phyloP scores from a whole-genome alignment of 2,329 filamentous ascomycete species.

The Colletotrichum falcatum region DNA sequence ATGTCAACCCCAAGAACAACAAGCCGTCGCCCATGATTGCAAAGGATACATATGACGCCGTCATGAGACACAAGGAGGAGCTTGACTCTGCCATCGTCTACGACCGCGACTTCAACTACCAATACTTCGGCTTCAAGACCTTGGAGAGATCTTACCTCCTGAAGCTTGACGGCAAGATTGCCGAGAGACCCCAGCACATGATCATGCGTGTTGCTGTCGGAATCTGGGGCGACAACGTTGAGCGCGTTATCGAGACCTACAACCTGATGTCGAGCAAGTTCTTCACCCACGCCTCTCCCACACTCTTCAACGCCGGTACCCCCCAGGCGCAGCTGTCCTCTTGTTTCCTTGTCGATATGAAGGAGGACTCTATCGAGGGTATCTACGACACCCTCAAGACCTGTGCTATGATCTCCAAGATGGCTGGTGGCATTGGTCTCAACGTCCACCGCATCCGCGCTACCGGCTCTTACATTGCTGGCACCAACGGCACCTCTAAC shows the following conservation, averaged over 20 bases:
- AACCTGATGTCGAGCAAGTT: constrained; percentile 99
- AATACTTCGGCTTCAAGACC: constrained; percentile 99
- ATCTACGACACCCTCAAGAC: constrained; percentile 99
- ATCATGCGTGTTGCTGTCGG: constrained; percentile 99
- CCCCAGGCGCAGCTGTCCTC: constrained; percentile 95
- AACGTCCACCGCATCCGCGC: constrained; percentile 97
- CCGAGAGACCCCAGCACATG: constrained; percentile 98
- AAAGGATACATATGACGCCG: constrained; percentile 86
- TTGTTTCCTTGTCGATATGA: constrained; percentile 99
- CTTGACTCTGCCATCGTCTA: constrained; percentile 99
- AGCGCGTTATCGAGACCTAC: constrained; percentile 96
- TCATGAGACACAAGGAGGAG: constrained; percentile 97
- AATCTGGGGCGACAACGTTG: constrained; percentile 94
- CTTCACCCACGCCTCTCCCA: constrained; percentile 98
- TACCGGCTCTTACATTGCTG: constrained; percentile 97
- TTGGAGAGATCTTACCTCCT: constrained; percentile 97
- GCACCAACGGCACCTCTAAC: constrained; percentile 98
- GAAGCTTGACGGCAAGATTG: constrained; percentile 94
- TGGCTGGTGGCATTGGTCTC: constrained; percentile 95
- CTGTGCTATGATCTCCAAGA: constrained; percentile 99
- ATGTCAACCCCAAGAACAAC: constrained; percentile 93
- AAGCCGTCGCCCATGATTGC: constrained; percentile 94
- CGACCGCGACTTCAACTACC: constrained; percentile 99
- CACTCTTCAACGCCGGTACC: constrained; percentile 97
- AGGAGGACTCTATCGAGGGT: constrained; percentile 98